Conservation (phyloP, 306 rosid species). For the Castanea sativa region DNA sequence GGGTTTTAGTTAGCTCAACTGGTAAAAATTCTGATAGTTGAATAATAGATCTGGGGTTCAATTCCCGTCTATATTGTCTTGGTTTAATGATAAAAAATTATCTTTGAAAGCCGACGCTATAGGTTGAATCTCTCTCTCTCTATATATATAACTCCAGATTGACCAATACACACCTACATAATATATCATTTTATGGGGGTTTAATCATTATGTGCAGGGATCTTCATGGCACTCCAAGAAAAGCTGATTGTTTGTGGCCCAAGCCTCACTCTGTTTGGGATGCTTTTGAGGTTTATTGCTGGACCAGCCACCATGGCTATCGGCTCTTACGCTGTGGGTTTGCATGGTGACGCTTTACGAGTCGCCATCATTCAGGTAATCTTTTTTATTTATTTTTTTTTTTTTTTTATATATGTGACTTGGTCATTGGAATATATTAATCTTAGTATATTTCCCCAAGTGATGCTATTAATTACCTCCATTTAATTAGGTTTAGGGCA, state of each 20-base stretch:
- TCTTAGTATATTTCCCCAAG: not conserved
- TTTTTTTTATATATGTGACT: not conserved
- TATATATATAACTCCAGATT: no score
- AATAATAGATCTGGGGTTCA: accelerated
- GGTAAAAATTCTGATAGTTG: no score
- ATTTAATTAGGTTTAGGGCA: no score
- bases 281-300: constrained; percentile 82
- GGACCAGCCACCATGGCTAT: constrained; percentile 96
- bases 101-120: accelerated
- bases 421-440: not conserved
- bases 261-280: constrained; percentile 46
- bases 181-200: no score
- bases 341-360: constrained; percentile 78
- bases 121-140: no score
- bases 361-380: constrained; percentile 82
- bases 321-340: constrained; percentile 66
- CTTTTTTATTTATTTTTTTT: not conserved
- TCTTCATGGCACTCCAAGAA: constrained; percentile 91
- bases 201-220: constrained; percentile 46
- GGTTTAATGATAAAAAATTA: accelerated
- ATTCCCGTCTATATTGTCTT: no score
- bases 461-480: no score
- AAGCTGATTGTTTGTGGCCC: constrained; percentile 75
- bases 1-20: no score
- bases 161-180: no score